Conservation (phyloP, 2,329 filamentous ascomycete genomes). For the Penicillium sp. region DNA sequence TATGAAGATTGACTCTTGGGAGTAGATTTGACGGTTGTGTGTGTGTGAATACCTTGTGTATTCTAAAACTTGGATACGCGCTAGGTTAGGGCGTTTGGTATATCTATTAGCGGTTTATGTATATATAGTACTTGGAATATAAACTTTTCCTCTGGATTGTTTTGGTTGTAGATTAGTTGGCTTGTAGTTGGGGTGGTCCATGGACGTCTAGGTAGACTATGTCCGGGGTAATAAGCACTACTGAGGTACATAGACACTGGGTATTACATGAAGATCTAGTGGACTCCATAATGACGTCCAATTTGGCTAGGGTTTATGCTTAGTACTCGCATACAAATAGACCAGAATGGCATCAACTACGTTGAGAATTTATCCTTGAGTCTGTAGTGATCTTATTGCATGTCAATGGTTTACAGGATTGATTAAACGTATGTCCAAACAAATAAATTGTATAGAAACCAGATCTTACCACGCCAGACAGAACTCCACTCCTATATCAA, state of each 20-base stretch:
- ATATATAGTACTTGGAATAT: slow-evolving; percentile 5
- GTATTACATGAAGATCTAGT: too few relatives aligned
- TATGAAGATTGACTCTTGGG: slow-evolving; percentile 78
- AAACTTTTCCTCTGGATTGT: not conserved
- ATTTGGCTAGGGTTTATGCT: not conserved
- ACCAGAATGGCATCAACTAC: not conserved
- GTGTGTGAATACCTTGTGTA: not conserved
- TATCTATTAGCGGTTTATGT: slow-evolving; percentile 14
- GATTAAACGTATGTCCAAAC: not conserved
- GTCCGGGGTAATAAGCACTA: not conserved
- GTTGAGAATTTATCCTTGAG: not conserved
- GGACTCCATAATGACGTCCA: not conserved
- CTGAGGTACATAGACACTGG: too few relatives aligned
- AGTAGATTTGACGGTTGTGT: slow-evolving; percentile 25
- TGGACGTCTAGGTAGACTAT: not conserved
- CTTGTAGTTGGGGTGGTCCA: not conserved
- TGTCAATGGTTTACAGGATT: too few relatives aligned
- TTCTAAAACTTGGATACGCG: not conserved
- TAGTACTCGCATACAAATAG: not conserved
- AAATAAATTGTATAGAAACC: not conserved
- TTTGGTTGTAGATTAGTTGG: not conserved
- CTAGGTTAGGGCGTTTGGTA: slow-evolving; percentile 4
- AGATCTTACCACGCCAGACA: not conserved
- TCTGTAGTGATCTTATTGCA: not conserved
- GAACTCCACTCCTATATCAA: not conserved